Conservation (phyloP, 2,329 filamentous ascomycete species). For the Diplodia intermedia region DNA sequence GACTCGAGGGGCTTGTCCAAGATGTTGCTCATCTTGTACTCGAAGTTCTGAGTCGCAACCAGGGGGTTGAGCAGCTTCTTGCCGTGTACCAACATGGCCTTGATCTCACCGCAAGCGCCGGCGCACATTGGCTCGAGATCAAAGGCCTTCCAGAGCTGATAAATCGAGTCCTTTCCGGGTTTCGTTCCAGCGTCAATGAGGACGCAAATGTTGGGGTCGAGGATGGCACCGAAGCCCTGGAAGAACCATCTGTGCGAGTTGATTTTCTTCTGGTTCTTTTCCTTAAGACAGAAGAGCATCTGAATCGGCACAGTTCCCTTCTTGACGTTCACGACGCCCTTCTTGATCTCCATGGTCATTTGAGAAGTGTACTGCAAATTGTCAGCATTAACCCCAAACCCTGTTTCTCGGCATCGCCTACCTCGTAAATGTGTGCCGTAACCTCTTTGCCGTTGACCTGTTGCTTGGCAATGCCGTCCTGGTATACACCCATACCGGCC, state of each 20-base stretch:
- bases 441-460: conserved; percentile 97
- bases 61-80: conserved; percentile 92
- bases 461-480: conserved; percentile 98
- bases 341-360: conserved; percentile 87
- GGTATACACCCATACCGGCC: conserved; percentile 93
- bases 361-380: conserved; percentile 74
- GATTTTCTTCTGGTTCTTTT: conserved; percentile 99
- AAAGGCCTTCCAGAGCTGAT: conserved; percentile 98
- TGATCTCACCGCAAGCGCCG: conserved; percentile 97
- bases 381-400: not conserved
- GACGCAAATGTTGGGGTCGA: conserved; percentile 96
- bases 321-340: conserved; percentile 82
- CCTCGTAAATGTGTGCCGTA: conserved; percentile 92
- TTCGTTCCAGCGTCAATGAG: conserved; percentile 95
- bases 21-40: conserved; percentile 99
- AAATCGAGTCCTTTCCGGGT: conserved; percentile 92
- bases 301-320: conserved; percentile 88
- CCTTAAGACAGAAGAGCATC: conserved; percentile 96
- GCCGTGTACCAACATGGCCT: conserved; percentile 90
- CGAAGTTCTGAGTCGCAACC: conserved; percentile 96
- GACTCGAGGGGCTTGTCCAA: conserved; percentile 97
- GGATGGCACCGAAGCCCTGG: conserved; percentile 88
- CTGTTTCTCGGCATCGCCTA: conserved; percentile 33
- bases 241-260: conserved; percentile 99
- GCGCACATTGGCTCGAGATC: conserved; percentile 97